Conservation (phyloP, 2,329 filamentous ascomycete genomes). For the Boeremia lycopersici region DNA sequence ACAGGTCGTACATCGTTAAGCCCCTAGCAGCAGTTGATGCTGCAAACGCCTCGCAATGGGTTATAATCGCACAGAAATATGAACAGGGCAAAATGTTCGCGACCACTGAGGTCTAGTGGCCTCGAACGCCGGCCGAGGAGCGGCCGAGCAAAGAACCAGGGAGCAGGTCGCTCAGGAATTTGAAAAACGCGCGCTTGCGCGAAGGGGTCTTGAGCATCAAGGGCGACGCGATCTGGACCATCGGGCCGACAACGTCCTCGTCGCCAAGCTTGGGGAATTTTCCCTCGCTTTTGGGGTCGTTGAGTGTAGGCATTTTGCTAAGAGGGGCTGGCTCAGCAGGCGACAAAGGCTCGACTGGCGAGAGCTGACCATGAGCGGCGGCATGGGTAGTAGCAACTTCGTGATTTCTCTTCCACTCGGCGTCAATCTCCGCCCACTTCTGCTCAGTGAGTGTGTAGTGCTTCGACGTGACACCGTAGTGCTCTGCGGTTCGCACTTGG, state of each 20-base stretch:
- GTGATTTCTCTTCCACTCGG: constrained; percentile 73
- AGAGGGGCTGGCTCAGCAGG: constrained; percentile 60
- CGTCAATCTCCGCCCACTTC: constrained; percentile 85
- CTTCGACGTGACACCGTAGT: constrained; percentile 88
- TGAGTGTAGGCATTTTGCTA: constrained; percentile 70
- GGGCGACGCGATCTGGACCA: constrained; percentile 62
- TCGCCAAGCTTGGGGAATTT: constrained; percentile 91
- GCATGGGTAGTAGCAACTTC: constrained; percentile 63
- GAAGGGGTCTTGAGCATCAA: constrained; percentile 47
- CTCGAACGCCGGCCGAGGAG: constrained; percentile 35
- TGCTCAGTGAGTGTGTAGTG: constrained; percentile 84
- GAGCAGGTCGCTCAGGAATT: constrained; percentile 48
- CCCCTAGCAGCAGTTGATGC: constrained; percentile 34
- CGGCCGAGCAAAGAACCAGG: constrained; percentile 42
- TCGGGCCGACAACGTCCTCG: constrained; percentile 91
- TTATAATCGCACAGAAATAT: constrained; percentile 41
- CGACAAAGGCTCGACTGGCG: constrained; percentile 39
- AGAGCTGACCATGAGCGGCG: constrained; percentile 41
- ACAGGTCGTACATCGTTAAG: constrained; percentile 48
- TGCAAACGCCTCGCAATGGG: constrained; percentile 37
- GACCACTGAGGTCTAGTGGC: constrained; percentile 22
- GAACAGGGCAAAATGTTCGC: constrained; percentile 26
- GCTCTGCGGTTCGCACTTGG: constrained; percentile 83
- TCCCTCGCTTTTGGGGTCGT: constrained; percentile 69
- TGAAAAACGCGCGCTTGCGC: constrained; percentile 47